These are phyloP conservation scores for Hypoxylon trugodes DNA, from an alignment of 495 filamentous ascomycete species.

Conservation along the genomic window DNA sequence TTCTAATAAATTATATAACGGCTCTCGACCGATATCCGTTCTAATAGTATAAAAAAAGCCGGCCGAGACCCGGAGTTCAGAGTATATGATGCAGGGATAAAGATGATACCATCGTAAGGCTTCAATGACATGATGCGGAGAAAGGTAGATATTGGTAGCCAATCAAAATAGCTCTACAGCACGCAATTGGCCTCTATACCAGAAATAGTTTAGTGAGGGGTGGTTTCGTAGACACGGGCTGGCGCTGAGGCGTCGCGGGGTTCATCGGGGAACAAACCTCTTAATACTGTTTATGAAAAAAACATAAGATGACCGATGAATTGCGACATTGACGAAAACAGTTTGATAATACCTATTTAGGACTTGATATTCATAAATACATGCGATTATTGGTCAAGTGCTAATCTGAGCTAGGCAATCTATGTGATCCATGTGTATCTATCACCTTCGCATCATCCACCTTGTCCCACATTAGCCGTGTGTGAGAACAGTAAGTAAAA, in stretches of 20 bases:
- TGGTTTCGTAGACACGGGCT: slow-evolving; percentile 14
- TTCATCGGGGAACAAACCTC: slow-evolving; percentile 13
- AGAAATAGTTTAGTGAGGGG: slow-evolving; percentile 43
- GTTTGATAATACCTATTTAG: slow-evolving; percentile 17
- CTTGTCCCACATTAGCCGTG: too few species aligned
- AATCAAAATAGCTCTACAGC: slow-evolving; percentile 31
- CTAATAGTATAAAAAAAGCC: not conserved
- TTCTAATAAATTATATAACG: not conserved
- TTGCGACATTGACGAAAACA: slow-evolving; percentile 35
- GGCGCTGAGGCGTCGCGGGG: slow-evolving; percentile 24
- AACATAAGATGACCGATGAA: slow-evolving; percentile 34
- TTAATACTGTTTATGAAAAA: slow-evolving; percentile 10
- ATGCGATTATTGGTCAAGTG: slow-evolving; percentile 18
- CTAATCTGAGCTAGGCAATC: slow-evolving; percentile 9
- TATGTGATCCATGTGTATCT: not conserved
- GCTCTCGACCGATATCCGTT: slow-evolving; percentile 26
- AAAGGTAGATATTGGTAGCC: slow-evolving; percentile 31
- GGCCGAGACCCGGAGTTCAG: slow-evolving; percentile 26
- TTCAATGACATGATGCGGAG: slow-evolving; percentile 42
- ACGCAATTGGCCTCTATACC: slow-evolving; percentile 38
- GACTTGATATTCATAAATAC: slow-evolving; percentile 10
- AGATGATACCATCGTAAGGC: slow-evolving; percentile 43
- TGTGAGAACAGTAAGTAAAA: slow-evolving; percentile 17
- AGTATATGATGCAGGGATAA: not conserved
- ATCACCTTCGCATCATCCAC: slow-evolving; percentile 6